Evolutionary conservation across 108 stramenopile genomes (phyloP).

Genomic region (Skeletonema potamos): DNA sequence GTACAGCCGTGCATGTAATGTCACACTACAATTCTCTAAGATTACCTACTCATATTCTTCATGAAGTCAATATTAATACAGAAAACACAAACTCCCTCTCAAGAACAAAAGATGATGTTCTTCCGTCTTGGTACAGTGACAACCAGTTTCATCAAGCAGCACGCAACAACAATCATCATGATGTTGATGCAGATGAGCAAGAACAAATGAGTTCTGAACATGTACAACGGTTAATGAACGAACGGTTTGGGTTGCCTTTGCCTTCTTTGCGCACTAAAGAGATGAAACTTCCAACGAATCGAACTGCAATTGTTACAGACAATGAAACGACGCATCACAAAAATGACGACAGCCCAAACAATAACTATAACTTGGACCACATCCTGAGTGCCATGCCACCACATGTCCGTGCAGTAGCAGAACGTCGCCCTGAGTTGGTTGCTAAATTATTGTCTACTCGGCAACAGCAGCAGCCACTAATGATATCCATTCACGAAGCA

Average conservation of each 20-base stretch:
- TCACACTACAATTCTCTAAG: slow-evolving; percentile 6
- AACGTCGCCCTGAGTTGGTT: slow-evolving; percentile 55
- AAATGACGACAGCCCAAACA: not conserved
- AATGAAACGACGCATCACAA: not conserved
- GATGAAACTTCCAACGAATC: not conserved
- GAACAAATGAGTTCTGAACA: slow-evolving; percentile 5
- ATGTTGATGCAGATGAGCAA: not conserved
- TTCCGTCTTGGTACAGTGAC: slow-evolving; percentile 21
- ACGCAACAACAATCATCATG: not conserved
- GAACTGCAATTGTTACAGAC: not conserved
- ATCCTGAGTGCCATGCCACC: slow-evolving; percentile 57
- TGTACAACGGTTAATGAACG: slow-evolving; percentile 54
- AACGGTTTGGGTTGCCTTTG: slow-evolving; percentile 56
- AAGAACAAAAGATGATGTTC: not conserved
- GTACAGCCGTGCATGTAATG: slow-evolving; percentile 27
- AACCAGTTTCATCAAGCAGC: not conserved
- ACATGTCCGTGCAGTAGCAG: slow-evolving; percentile 54
- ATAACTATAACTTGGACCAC: slow-evolving; percentile 2
- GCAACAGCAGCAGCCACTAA: not conserved
- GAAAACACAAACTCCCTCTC: not conserved
- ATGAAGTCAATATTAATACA: not conserved
- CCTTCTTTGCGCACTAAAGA: slow-evolving; percentile 26
- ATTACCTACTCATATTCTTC: not conserved
- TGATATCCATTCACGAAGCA: not conserved
- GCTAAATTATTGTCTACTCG: slow-evolving; percentile 26